Evolutionary conservation across 2,329 filamentous ascomycete genomes (phyloP).

Genomic region (Xylariaceae sp.): DNA sequence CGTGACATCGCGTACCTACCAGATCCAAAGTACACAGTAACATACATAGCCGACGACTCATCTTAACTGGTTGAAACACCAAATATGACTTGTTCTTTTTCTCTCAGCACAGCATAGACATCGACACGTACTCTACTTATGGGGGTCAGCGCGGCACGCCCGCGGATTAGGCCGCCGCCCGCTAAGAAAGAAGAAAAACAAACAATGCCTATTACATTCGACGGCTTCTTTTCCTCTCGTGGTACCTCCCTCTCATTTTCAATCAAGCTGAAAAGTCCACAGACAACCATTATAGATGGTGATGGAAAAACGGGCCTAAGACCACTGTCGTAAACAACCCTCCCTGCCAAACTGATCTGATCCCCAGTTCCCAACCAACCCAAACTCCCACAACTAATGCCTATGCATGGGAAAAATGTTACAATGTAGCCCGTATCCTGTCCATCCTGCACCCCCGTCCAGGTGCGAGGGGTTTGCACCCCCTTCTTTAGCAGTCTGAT

Average conservation of each 20-base stretch:
- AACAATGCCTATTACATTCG: not conserved
- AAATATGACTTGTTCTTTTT: constrained; percentile 5
- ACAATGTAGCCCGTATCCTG: not conserved
- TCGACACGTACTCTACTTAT: not conserved
- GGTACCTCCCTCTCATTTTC: not conserved
- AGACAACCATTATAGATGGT: not conserved
- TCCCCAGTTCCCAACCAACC: not conserved
- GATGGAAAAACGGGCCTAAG: not conserved
- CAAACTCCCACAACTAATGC: constrained; percentile 4
- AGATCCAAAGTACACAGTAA: too few relatives aligned
- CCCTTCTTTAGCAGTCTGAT: constrained; percentile 7
- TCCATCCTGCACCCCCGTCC: not conserved
- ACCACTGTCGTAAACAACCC: not conserved
- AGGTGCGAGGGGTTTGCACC: constrained; percentile 13
- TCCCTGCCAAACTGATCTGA: not conserved
- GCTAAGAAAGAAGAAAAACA: not conserved
- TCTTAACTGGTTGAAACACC: not conserved
- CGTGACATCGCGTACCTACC: not conserved
- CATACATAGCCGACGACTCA: not conserved
- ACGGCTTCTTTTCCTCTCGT: constrained; percentile 5
- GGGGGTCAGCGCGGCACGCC: not conserved
- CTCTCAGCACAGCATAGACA: not conserved
- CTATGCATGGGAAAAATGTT: constrained; percentile 6
- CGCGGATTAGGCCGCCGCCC: constrained; percentile 17
- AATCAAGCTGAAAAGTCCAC: not conserved